Conservation (phyloP, 2,329 filamentous ascomycete species). For the Trichoderma polysporum region DNA sequence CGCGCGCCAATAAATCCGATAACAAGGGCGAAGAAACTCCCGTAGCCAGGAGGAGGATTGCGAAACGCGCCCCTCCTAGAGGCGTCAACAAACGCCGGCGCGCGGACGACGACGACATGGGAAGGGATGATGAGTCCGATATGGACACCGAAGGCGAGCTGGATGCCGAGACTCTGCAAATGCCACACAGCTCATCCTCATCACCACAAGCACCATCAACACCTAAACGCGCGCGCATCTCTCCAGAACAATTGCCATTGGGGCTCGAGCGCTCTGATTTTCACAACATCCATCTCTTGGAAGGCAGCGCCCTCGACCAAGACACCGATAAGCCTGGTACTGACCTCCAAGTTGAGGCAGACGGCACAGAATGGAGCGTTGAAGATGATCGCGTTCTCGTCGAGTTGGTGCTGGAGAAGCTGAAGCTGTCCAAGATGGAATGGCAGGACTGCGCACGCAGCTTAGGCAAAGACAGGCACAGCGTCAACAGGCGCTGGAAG, state of each 20-base stretch:
- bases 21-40: constrained; percentile 6
- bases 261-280: constrained; percentile 60
- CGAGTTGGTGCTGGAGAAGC: constrained; percentile 66
- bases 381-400: constrained; percentile 66
- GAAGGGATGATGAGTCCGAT: constrained; percentile 38
- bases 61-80: constrained; percentile 50
- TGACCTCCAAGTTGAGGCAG: constrained; percentile 45
- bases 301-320: constrained; percentile 29
- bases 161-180: constrained; percentile 15
- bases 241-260: constrained; percentile 59
- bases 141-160: constrained; percentile 35
- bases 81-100: constrained; percentile 56
- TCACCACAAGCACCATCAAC: constrained; percentile 45
- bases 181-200: not conserved
- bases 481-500: constrained; percentile 61
- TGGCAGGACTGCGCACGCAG: constrained; percentile 67
- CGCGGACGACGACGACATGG: constrained; percentile 46
- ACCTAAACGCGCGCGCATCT: constrained; percentile 60
- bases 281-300: constrained; percentile 47
- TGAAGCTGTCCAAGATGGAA: constrained; percentile 62
- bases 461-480: constrained; percentile 59
- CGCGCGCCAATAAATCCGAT: constrained; percentile 37
- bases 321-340: constrained; percentile 33
- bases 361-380: constrained; percentile 55
- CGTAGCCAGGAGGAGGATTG: constrained; percentile 45